Percentiles rank a stretch among this genome's conserved stretches.
phyloP scores from a whole-genome alignment of 768 basidiomycete species.

The Pluteus cervinus region DNA sequence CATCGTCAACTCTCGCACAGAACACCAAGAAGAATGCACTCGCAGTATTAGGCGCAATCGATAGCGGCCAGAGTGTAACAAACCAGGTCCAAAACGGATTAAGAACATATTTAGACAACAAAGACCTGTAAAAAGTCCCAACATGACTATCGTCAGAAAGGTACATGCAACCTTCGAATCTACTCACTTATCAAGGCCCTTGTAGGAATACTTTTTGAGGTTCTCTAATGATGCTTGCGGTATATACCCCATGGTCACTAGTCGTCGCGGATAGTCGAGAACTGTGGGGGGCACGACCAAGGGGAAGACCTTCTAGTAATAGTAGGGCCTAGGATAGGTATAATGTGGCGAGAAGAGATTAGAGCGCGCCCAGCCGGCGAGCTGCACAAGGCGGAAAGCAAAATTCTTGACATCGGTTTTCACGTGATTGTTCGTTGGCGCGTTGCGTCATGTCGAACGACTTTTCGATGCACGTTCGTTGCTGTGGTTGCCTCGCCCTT shows the following conservation, averaged over 20 bases:
- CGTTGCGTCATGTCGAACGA: too few species aligned
- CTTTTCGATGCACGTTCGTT: too few species aligned
- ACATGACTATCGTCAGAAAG: not conserved
- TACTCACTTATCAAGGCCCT: constrained; percentile 60
- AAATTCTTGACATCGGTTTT: too few species aligned
- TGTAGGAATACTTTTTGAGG: constrained; percentile 63
- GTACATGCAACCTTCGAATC: not conserved
- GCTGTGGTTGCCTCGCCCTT: too few species aligned
- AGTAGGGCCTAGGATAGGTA: too few species aligned
- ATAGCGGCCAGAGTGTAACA: constrained; percentile 80
- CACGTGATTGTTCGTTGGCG: too few species aligned
- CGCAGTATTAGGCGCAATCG: constrained; percentile 86
- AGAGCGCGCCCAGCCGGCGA: too few species aligned
- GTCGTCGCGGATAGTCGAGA: too few species aligned
- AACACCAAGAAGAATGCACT: constrained; percentile 17
- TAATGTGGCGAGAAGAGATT: too few species aligned
- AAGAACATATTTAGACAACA: constrained; percentile 70
- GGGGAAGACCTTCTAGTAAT: too few species aligned
- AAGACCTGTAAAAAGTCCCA: constrained; percentile 36
- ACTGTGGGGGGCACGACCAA: too few species aligned
- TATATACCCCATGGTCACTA: constrained; percentile 61
- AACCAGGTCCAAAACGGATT: constrained; percentile 91
- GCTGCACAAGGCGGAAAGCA: too few species aligned
- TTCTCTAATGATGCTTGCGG: constrained; percentile 50
- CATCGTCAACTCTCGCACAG: not conserved